Base-by-base conservation (phyloP, 2,329 filamentous ascomycete genomes). In the Phyllachora maydis region DNA sequence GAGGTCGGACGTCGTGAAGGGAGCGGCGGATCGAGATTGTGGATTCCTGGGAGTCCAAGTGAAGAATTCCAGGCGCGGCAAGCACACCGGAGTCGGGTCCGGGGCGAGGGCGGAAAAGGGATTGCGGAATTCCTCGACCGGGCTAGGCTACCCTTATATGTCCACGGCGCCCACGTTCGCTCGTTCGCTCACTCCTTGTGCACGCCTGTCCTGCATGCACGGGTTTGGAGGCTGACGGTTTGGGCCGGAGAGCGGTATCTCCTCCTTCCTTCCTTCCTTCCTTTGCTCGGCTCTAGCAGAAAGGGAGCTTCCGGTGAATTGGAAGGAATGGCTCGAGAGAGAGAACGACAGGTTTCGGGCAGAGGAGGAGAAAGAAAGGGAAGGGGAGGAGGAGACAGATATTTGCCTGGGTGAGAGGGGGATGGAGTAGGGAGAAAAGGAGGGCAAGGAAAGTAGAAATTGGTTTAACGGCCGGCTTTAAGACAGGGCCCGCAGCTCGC, bases 381-480 rank as follows among this genome's bases (percentile, higher is more conserved):
- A 43, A 43, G 39, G 36, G 32, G 37, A 36, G 34, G 32, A 41
- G 45, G 50, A 50, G 42, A 41, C 52, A 56, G 53, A 54, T 45
- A 45, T 45, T 42, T 41, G 32, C 28, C 32, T 30, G 32, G 44
- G 55, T 55, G 52, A 52, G 55, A 59, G 50, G 49, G 59, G 51
- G 52, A 57, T 50, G 46, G 47, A 53, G 48, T 46, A 52, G 50
- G 52, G 45, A 51, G 51, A 54, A 54, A 57, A 55, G 56, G 58
- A 61, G 53, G 57, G 56, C 56, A 52, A 52, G 50, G 57, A 51
- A 59, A 42, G 46, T 16, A 38, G 37, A 36, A 34, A 37, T 39
- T 39, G 37, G 39, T 40, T 38, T 42, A 44, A 41, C 41, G 40
- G 44, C 46, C 45, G 44, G 36, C 43, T 49, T 53, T 51, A 51